Evolutionary conservation across 1,284 basidiomycete genomes (phyloP).

Genomic region (Waitea zeae): DNA sequence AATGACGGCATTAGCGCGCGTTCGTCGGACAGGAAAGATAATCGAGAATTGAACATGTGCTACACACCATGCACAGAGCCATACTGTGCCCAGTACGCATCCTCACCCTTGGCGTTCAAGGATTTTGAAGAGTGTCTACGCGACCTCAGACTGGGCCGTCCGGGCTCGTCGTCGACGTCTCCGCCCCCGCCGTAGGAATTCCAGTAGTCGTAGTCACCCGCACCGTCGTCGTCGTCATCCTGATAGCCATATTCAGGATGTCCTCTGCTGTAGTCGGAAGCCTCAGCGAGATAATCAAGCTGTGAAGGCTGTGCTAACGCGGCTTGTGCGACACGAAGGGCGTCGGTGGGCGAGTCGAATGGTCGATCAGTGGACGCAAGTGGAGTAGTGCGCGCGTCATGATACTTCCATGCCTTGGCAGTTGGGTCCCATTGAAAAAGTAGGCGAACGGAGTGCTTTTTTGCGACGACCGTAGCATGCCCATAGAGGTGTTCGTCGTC

Average conservation of each 20-base stretch:
- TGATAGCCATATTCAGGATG: no score
- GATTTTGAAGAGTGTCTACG: conserved; percentile 11
- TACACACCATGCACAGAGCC: conserved; percentile 43
- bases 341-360: no score
- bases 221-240: conserved; percentile 12
- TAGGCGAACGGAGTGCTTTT: conserved; percentile 34
- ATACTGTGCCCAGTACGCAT: conserved; percentile 64
- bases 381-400: conserved; percentile 53
- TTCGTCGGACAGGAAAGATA: no score
- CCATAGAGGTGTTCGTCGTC: conserved; percentile 43
- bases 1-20: neutral
- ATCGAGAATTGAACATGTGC: no score
- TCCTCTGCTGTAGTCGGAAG: no score
- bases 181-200: conserved; percentile 30
- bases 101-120: conserved; percentile 26
- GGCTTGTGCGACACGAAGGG: conserved; percentile 22
- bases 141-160: no score
- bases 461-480: conserved; percentile 23
- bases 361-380: no score
- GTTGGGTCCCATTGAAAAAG: conserved; percentile 47
- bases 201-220: conserved; percentile 45
- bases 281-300: conserved; percentile 7
- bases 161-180: conserved; percentile 12
- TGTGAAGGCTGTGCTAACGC: conserved; percentile 4
- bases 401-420: conserved; percentile 43